phyloP scores from a whole-genome alignment of 1,284 basidiomycete species.

The Ceratobasidium sp. region DNA sequence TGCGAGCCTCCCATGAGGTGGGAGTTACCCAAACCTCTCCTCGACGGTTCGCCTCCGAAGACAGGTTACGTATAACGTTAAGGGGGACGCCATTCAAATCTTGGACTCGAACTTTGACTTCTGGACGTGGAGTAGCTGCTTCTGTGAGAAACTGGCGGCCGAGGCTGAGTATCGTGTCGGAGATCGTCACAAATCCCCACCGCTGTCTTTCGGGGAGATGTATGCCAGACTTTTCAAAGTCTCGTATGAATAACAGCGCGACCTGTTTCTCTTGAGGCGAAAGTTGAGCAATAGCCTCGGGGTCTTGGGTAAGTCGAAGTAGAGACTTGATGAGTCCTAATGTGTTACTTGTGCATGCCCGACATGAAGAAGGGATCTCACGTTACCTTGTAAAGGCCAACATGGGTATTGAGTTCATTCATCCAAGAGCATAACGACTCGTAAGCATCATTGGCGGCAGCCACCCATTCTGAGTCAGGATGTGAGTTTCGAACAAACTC shows the following conservation, averaged over 20 bases:
- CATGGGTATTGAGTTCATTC: constrained; percentile 97
- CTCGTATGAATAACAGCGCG: constrained; percentile 92
- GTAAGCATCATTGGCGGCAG: constrained; percentile 88
- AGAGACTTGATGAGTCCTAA: constrained; percentile 32
- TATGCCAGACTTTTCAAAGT: constrained; percentile 98
- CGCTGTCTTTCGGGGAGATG: constrained; percentile 85
- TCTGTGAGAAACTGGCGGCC: constrained; percentile 88
- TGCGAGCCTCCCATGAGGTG: constrained; percentile 88
- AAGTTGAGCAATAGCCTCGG: constrained; percentile 53
- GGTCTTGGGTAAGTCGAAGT: constrained; percentile 55
- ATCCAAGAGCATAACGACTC: constrained; percentile 95
- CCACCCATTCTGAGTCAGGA: constrained; percentile 86
- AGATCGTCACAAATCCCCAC: constrained; percentile 87
- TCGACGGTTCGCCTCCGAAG: constrained; percentile 53
- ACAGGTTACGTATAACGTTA: constrained; percentile 37
- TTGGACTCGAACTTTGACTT: constrained; percentile 49
- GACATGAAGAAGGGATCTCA: constrained; percentile 55
- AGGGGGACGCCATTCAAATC: constrained; percentile 55
- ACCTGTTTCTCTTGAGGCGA: constrained; percentile 71
- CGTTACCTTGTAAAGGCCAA: constrained; percentile 90
- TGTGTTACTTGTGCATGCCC: constrained; percentile 17
- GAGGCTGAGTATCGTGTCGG: constrained; percentile 91
- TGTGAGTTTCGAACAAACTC: constrained; percentile 95
- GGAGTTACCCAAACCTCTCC: constrained; percentile 78
- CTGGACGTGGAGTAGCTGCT: constrained; percentile 68